Percentiles rank a stretch among this genome's conserved stretches.
Conservation (phyloP, 2,329 filamentous ascomycete species). For the Cyclaneusma minus region DNA sequence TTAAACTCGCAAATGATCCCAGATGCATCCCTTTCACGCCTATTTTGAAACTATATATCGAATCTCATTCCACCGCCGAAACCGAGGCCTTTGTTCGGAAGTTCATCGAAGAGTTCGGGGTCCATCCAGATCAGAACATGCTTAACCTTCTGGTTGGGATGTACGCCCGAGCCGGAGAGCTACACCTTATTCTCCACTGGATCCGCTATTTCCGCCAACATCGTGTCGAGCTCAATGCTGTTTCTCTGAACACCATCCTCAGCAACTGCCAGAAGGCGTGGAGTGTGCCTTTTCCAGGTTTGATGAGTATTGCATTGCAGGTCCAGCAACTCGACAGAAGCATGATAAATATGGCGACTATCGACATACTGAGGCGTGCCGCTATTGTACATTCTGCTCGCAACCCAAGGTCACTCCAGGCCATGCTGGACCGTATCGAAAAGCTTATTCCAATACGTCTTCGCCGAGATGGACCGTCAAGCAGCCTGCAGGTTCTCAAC, state of each 20-base stretch:
- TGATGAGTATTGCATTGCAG: conserved; percentile 8
- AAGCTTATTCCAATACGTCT: background rate
- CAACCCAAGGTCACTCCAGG: conserved; percentile 1
- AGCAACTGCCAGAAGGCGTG: conserved; percentile 10
- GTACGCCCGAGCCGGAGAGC: conserved; percentile 13
- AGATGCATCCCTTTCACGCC: conserved; percentile 10
- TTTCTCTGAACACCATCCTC: conserved; percentile 16
- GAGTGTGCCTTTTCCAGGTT: conserved; percentile 11
- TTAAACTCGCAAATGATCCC: conserved; percentile 5
- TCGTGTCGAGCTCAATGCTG: conserved; percentile 8
- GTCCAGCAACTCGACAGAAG: conserved; percentile 6
- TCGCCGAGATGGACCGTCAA: conserved; percentile 1
- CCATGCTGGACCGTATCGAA: conserved; percentile 4
- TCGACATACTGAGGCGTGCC: conserved; percentile 7
- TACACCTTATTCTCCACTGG: conserved; percentile 15
- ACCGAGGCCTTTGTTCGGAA: conserved; percentile 14
- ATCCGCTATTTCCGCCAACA: conserved; percentile 11
- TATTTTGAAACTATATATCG: conserved; percentile 14
- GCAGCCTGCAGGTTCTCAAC: background rate
- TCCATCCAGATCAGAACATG: conserved; percentile 9
- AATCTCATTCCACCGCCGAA: conserved; percentile 12
- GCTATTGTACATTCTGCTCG: conserved; percentile 1
- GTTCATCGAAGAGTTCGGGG: conserved; percentile 9
- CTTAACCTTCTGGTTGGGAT: conserved; percentile 12
- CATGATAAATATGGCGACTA: conserved; percentile 5